These are phyloP conservation scores for Elsinoe australis DNA, from an alignment of 2,329 filamentous ascomycete genomes.

Conservation along the genomic window DNA sequence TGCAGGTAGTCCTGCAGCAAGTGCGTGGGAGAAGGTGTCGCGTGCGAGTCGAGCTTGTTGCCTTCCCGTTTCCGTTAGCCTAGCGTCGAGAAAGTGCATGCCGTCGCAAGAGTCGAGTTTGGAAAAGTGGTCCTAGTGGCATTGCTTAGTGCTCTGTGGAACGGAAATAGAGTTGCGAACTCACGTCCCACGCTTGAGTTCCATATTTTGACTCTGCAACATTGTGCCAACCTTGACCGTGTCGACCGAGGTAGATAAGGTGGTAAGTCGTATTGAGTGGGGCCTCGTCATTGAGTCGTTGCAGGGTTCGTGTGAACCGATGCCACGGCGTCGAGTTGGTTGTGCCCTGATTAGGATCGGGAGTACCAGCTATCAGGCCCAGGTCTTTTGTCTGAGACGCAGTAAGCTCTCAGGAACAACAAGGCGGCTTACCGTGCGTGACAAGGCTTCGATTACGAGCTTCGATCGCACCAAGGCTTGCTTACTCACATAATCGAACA, in stretches of 20 bases:
- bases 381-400: conserved; percentile 46
- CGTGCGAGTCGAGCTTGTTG: conserved; percentile 50
- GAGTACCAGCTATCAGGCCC: conserved; percentile 40
- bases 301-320: conserved; percentile 53
- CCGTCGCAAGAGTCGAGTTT: conserved; percentile 54
- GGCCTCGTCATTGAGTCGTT: conserved; percentile 39
- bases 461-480: conserved; percentile 13
- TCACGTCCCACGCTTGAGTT: conserved; percentile 22
- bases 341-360: conserved; percentile 24
- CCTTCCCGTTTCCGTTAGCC: conserved; percentile 49
- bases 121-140: conserved; percentile 46
- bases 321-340: conserved; percentile 50
- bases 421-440: conserved; percentile 19
- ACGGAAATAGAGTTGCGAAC: conserved; percentile 5
- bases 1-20: conserved; percentile 46
- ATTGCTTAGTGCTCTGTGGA: not conserved
- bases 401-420: not conserved
- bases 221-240: conserved; percentile 23
- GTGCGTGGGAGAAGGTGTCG: conserved; percentile 49
- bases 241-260: conserved; percentile 21
- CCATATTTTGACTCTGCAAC: conserved; percentile 22
- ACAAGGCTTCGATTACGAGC: conserved; percentile 18
- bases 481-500: conserved; percentile 55
- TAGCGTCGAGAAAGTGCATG: conserved; percentile 52
- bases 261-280: conserved; percentile 41